Evolutionary conservation across 768 basidiomycete genomes (phyloP).

Genomic region (Amanita molliuscula): DNA sequence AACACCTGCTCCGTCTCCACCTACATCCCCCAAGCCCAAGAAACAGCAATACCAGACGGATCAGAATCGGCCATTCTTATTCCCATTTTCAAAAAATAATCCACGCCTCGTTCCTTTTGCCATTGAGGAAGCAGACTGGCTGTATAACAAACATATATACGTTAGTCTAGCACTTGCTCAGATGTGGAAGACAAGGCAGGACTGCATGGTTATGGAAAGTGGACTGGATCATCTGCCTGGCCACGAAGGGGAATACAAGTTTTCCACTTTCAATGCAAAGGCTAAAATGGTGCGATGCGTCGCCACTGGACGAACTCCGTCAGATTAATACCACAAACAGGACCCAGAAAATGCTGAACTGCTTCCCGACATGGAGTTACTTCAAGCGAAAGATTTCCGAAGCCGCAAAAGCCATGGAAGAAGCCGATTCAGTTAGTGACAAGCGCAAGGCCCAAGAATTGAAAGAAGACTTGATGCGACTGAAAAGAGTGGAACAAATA

Average conservation of each 20-base stretch:
- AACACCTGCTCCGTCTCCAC: conserved; percentile 85
- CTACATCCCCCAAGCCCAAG: conserved; percentile 78
- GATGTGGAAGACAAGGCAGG: conserved; percentile 93
- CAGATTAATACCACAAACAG: conserved; percentile 17
- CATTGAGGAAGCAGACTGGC: conserved; percentile 88
- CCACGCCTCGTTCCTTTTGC: conserved; percentile 83
- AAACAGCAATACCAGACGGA: conserved; percentile 99
- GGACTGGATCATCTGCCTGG: conserved; percentile 78
- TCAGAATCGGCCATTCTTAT: conserved; percentile 85
- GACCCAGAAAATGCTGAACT: conserved; percentile 53
- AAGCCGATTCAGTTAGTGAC: conserved; percentile 40
- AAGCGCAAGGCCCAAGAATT: conserved; percentile 55
- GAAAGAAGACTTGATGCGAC: conserved; percentile 73
- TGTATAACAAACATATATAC: conserved; percentile 88
- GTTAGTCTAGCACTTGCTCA: conserved; percentile 82
- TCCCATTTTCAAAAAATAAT: conserved; percentile 73
- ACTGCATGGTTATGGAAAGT: conserved; percentile 89
- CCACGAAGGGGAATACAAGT: conserved; percentile 44
- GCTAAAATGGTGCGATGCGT: conserved; percentile 16
- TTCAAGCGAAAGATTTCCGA: conserved; percentile 72
- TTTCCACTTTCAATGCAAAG: conserved; percentile 34
- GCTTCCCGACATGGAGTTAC: conserved; percentile 60
- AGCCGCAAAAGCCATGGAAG: conserved; percentile 38
- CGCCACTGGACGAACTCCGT: conserved; percentile 1
- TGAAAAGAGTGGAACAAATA: conserved; percentile 86